Percentiles rank a stretch among this genome's conserved stretches.
Conservation (phyloP, 2,329 filamentous ascomycete genomes). For the Exophiala oligosperma region DNA sequence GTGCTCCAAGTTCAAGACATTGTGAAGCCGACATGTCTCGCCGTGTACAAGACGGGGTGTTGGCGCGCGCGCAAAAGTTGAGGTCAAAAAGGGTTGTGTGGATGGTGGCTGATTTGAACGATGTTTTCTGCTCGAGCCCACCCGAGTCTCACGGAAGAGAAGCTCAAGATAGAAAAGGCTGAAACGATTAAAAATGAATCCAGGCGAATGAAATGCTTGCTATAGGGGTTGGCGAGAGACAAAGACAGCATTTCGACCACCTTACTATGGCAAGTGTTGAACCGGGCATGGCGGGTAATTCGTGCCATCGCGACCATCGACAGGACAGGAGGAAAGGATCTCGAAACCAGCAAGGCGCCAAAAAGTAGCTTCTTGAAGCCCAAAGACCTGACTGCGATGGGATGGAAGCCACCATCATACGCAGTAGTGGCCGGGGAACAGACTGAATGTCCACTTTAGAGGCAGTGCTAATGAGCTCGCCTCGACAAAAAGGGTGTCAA, state of each 20-base stretch:
- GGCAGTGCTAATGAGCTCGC: background rate
- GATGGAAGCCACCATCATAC: background rate
- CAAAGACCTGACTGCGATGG: background rate
- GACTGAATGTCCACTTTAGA: too few relatives aligned
- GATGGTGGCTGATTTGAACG: background rate
- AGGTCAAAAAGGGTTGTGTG: background rate
- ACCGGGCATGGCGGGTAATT: background rate
- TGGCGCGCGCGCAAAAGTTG: constrained; percentile 16
- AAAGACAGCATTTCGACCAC: background rate
- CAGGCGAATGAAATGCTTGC: background rate
- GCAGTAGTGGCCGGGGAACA: too few relatives aligned
- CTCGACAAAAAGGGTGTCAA: background rate
- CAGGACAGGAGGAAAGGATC: too few relatives aligned
- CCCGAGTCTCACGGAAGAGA: constrained; percentile 6
- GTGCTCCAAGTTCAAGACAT: constrained; percentile 22
- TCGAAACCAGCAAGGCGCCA: background rate
- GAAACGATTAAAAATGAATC: constrained; percentile 4
- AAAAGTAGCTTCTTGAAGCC: background rate
- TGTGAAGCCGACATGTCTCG: constrained; percentile 11
- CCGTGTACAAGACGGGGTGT: background rate
- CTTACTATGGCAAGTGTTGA: background rate
- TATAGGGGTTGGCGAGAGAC: background rate
- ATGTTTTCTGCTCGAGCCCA: too few relatives aligned
- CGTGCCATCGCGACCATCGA: too few relatives aligned
- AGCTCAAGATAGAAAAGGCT: constrained; percentile 17